Evolutionary conservation across 2,329 filamentous ascomycete genomes (phyloP), one percentile per base, ranked within the genome.

Genomic region (Apiospora kogelbergensis): DNA sequence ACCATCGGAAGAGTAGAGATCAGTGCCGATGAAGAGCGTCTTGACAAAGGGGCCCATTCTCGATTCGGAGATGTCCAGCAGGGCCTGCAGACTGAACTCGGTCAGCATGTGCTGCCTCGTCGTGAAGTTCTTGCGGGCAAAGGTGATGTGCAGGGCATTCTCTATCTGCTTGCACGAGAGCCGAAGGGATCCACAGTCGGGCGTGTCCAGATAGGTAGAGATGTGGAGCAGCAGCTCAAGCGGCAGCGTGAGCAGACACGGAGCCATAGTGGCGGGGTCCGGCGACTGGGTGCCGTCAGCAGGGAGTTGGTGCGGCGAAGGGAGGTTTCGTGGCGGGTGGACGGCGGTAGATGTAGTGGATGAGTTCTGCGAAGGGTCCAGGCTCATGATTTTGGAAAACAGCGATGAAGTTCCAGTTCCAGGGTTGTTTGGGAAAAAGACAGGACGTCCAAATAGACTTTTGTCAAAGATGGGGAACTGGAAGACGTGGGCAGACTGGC

Each of bases 141-240:
- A 65, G 63, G 63, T 42, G 40, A 44, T 17, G 41, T 42, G 20
- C 6, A 65, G 17, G 4, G 63, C 37, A 20, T 41, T 44, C 26
- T 65, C 63, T 17, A 44, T n/a, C 40, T 65, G 63, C 63, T 65
- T 65, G 63, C 63, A 65, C n/a, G 63, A 20, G 40, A 65, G 37
- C 37, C 63, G 63, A 13, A 65, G 63, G 22, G 63, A 17, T 24
- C 63, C 63, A 65, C 37, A 41, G 7, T 65, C 63, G 63, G 41
- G 13, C 15, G 63, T 30, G 13, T 41, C 37, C 22, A 65, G 15
- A 44, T 20, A 44, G n/a, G 63, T 42, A 5, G 63, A 65, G 37
- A 65, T 26, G 63, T 41, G n/a, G 63, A 65, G 63, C 37, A 65
- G 37, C 37, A 65, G 63, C 63, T 65, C 63, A 11, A 65, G 63